Evolutionary conservation across 2,329 filamentous ascomycete genomes (phyloP).

Genomic region (Phialocephala subalpina): DNA sequence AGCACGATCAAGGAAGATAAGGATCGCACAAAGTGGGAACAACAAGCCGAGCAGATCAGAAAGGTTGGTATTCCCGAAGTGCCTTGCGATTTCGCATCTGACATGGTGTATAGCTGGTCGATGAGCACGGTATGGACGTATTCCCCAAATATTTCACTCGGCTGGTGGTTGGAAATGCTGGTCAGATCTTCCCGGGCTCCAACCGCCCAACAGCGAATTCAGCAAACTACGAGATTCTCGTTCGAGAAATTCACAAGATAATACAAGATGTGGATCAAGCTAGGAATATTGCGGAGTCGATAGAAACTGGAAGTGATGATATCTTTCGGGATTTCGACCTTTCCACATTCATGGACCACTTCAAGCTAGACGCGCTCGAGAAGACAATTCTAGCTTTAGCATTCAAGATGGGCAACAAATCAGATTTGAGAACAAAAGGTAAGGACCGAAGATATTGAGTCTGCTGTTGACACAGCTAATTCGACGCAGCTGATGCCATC

Average conservation of each 20-base stretch:
- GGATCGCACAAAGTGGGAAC: slow-evolving; percentile 89
- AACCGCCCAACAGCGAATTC: slow-evolving; percentile 77
- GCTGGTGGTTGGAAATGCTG: slow-evolving; percentile 88
- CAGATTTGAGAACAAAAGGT: slow-evolving; percentile 92
- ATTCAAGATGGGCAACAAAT: slow-evolving; percentile 82
- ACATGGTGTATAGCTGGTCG: slow-evolving; percentile 72
- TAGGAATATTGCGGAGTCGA: slow-evolving; percentile 89
- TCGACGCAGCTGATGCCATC: slow-evolving; percentile 80
- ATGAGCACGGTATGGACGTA: slow-evolving; percentile 99
- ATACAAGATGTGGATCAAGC: slow-evolving; percentile 82
- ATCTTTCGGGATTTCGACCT: slow-evolving; percentile 96
- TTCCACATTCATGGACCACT: slow-evolving; percentile 94
- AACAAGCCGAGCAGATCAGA: slow-evolving; percentile 88
- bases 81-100: slow-evolving; percentile 37
- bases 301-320: slow-evolving; percentile 90
- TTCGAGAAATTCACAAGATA: slow-evolving; percentile 86
- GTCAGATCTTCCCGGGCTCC: slow-evolving; percentile 85
- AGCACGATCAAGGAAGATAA: slow-evolving; percentile 96
- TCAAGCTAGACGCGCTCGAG: slow-evolving; percentile 87
- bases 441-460: slow-evolving; percentile 40
- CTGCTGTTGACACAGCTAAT: slow-evolving; percentile 21
- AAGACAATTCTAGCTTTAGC: slow-evolving; percentile 89
- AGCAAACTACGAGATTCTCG: slow-evolving; percentile 84
- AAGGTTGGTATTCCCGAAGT: slow-evolving; percentile 65
- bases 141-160: slow-evolving; percentile 95